Percentiles rank a stretch among this genome's conserved stretches.
Evolutionary conservation across 23 red algal species (phyloP).

Genomic region (Gracilaria gracilis): DNA sequence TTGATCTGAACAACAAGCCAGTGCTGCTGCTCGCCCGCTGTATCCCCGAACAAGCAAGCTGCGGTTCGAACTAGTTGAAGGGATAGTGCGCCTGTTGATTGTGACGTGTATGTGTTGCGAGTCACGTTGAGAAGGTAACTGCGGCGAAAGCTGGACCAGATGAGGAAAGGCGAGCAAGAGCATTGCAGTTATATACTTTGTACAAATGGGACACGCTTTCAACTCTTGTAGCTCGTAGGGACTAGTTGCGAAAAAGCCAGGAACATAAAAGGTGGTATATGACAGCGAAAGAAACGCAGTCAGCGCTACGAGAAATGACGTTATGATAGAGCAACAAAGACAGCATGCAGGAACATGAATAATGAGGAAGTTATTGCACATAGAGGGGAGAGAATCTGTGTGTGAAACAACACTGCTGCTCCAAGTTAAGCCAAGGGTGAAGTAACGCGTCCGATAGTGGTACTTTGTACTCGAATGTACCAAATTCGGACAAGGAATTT

Average conservation of each 20-base stretch:
- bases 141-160: not conserved
- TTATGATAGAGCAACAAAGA: not conserved
- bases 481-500: constrained; percentile 57
- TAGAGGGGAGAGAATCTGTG: not conserved
- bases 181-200: not conserved
- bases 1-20: not conserved
- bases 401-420: not conserved
- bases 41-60: not conserved
- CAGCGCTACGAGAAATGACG: not conserved
- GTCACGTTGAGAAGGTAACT: not conserved
- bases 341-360: not conserved
- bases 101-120: not conserved
- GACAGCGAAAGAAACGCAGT: not conserved
- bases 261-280: not conserved
- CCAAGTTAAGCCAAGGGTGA: constrained; percentile 62
- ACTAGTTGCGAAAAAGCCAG: not conserved
- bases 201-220: not conserved
- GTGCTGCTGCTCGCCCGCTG: not conserved
- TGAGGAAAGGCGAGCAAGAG: not conserved
- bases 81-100: not conserved
- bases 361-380: not conserved
- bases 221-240: not conserved
- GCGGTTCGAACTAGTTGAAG: not conserved
- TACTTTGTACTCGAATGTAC: constrained; percentile 53
- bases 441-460: constrained; percentile 35